Evolutionary conservation across 192 early-diverging fungal species (phyloP), one percentile per base, ranked within the genome.

Genomic region (Spinellus fusiger): DNA sequence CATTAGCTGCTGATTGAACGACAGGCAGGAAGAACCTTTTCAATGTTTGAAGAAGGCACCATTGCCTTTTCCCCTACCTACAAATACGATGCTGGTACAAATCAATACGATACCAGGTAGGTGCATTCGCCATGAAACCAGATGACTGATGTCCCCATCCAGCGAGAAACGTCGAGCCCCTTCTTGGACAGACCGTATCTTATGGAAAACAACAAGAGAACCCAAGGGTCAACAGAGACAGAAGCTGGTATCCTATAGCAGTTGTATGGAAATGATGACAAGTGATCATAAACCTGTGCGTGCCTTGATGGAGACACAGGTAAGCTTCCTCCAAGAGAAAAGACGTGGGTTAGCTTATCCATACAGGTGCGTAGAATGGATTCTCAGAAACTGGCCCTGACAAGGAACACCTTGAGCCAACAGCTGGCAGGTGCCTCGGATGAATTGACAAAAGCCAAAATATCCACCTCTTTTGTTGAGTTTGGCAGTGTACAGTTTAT

Each of bases 201-300:
- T 98, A 38, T 97, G 90, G 90, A 84, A 84, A 62, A 89, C 61
- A 46, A 31, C 53, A 16, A 34, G 57, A 28, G 13, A n/a, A 22
- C 34, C 40, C 0, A 13, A 38, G 1, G 29, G 51, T 8, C 81
- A 54, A 6, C 31, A 46, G 27, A 37, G 77, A 67, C 67, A 85
- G 7, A 61, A 70, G 13, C 60, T 72, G n/a, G 25, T 75, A 4
- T 75, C 64, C 49, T 92, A 92, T 63, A 54, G 53, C 15, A 79
- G 78, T 22, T 74, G 77, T 7, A 88, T 86, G 83, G 80, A 83
- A 0, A 65, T 92, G 31, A 78, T 66, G 28, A 44, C 80, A 20
- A 93, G 90, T 62, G 96, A 98, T 68, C 96, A 98, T 73, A 95
- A 95, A 67, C 96, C 96, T 1, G 93, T 98, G 22, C 82, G 77